Conservation (phyloP, 2,329 filamentous ascomycete species). For the Stagonosporopsis vannaccii region DNA sequence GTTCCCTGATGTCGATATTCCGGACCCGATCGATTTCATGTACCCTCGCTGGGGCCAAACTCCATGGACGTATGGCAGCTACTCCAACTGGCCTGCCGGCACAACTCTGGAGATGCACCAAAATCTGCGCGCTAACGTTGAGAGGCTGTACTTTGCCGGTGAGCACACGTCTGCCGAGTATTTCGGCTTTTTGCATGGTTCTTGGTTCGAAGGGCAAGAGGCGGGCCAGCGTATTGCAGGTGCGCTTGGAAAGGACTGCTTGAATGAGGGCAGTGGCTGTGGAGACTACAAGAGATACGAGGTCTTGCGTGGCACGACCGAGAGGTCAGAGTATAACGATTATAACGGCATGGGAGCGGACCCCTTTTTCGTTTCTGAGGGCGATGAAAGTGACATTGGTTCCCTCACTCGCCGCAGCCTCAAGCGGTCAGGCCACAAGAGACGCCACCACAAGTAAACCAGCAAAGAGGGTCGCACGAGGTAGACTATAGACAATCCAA, state of each 20-base stretch:
- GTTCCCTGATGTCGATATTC: conserved; percentile 65
- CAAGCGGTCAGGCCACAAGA: conserved; percentile 2
- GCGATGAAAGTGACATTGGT: conserved; percentile 1
- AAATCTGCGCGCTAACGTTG: conserved; percentile 71
- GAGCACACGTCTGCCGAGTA: conserved; percentile 69
- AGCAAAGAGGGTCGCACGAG: not conserved
- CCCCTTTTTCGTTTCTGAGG: conserved; percentile 33
- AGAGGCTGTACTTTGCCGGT: conserved; percentile 69
- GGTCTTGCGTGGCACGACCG: conserved; percentile 42
- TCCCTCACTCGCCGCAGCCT: conserved; percentile 2
- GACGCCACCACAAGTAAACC: not conserved
- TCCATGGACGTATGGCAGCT: conserved; percentile 66
- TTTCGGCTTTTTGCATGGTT: conserved; percentile 68
- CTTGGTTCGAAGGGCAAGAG: conserved; percentile 48
- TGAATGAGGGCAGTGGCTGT: conserved; percentile 35
- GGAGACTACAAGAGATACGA: conserved; percentile 39
- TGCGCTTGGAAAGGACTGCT: conserved; percentile 32
- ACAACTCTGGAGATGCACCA: conserved; percentile 71
- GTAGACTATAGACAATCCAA: not conserved
- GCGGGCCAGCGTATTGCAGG: conserved; percentile 44
- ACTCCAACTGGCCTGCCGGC: conserved; percentile 72
- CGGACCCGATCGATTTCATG: conserved; percentile 66
- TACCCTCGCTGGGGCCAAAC: conserved; percentile 66
- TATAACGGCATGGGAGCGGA: conserved; percentile 41
- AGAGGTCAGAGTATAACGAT: conserved; percentile 35